These are phyloP conservation scores for Geotrichum phurueaensis DNA, from an alignment of 1,139 yeast genomes.

Conservation along the genomic window DNA sequence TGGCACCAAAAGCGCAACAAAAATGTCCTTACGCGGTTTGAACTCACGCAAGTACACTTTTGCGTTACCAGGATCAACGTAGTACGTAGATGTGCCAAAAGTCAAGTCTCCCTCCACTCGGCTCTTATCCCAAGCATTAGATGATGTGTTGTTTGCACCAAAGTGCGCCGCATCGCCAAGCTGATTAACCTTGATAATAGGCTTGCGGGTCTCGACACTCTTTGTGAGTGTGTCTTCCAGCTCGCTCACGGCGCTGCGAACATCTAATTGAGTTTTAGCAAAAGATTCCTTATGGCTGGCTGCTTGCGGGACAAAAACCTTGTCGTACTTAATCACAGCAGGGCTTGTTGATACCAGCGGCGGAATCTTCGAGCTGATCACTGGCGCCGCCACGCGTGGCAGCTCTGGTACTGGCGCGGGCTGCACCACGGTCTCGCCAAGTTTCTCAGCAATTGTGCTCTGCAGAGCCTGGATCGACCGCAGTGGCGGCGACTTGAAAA, in stretches of 20 bases:
- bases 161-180: neutral
- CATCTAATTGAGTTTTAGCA: neutral
- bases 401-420: neutral
- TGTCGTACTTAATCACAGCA: conserved; percentile 5
- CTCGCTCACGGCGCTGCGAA: neutral
- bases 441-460: conserved; percentile 18
- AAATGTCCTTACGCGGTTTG: conserved; percentile 11
- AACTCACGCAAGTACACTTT: conserved; percentile 13
- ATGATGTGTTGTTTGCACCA: neutral
- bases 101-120: neutral
- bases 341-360: neutral
- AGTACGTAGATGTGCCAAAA: neutral
- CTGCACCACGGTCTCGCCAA: neutral
- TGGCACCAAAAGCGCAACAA: conserved; percentile 15
- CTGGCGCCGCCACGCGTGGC: neutral
- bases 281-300: neutral
- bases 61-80: neutral
- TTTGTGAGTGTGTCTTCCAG: neutral
- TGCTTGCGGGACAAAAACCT: conserved; percentile 4
- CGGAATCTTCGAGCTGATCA: conserved; percentile 1
- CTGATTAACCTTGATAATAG: neutral
- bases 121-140: neutral
- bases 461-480: conserved; percentile 18
- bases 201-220: neutral
- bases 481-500: conserved; percentile 11